phyloP scores from a whole-genome alignment of 2,329 filamentous ascomycete species.

The Shiraia bambusicola region DNA sequence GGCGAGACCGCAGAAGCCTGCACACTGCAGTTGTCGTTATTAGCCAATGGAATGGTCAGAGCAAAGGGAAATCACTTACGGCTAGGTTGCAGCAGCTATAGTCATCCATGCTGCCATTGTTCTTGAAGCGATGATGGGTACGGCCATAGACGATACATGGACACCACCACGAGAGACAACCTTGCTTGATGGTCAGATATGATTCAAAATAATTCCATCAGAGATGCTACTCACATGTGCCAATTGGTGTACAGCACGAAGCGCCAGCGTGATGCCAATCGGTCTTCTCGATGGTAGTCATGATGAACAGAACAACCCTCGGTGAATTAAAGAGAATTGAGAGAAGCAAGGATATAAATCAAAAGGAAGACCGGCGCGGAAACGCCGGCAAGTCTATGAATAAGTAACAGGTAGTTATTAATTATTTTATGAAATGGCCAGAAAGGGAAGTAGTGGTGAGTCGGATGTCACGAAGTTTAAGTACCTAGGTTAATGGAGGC shows the following conservation, averaged over 20 bases:
- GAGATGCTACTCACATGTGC: slow-evolving; percentile 25
- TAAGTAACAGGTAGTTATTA: no score
- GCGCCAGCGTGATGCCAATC: slow-evolving; percentile 35
- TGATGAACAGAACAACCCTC: slow-evolving; percentile 4
- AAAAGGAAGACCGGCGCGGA: neutral
- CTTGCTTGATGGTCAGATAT: slow-evolving; percentile 14
- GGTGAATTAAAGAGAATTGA: neutral
- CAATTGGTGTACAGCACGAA: slow-evolving; percentile 33
- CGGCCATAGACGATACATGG: slow-evolving; percentile 38
- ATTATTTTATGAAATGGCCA: no score
- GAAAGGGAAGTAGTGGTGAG: no score
- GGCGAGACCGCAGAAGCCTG: slow-evolving; percentile 26
- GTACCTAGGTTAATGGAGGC: no score
- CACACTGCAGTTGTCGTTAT: slow-evolving; percentile 27
- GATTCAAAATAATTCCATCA: neutral
- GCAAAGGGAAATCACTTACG: slow-evolving; percentile 13
- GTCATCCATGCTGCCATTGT: slow-evolving; percentile 28
- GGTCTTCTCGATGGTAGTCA: slow-evolving; percentile 27
- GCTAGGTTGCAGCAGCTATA: slow-evolving; percentile 32
- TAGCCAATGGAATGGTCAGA: neutral
- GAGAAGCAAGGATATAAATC: neutral
- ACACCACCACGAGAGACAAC: slow-evolving; percentile 37
- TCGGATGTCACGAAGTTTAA: no score
- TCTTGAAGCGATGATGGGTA: slow-evolving; percentile 32
- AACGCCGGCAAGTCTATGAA: no score